Evolutionary conservation across 768 basidiomycete species (phyloP), one percentile per base, ranked within the genome.

Genomic region (Chiua virens): DNA sequence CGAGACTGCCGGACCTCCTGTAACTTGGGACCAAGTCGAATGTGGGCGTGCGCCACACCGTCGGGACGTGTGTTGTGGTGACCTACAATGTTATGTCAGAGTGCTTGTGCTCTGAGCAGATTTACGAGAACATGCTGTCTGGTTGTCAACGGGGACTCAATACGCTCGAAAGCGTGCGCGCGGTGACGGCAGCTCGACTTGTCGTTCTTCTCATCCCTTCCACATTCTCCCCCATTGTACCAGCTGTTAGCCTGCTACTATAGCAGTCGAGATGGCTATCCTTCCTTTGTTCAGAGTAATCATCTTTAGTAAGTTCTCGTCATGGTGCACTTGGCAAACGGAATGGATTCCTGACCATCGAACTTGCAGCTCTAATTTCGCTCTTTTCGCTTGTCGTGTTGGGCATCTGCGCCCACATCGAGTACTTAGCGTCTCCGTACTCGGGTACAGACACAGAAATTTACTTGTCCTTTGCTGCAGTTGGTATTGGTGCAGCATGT

Each of bases 211-310:
- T 53, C 27, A 42, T 10, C 53, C 5, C 37, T 41, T 45, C 43
- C 39, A 40, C 6, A 11, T 23, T 35, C 17, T 45, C 17, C 11
- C 18, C 25, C 18, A 18, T 25, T 25, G 42, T 37, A 35, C 37
- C 25, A 15, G n/a, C n/a, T n/a, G n/a, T n/a, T n/a, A n/a, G n/a
- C n/a, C n/a, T n/a, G 39, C 6, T 20, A 11, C 35, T 37, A 18
- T 53, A 47, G 45, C 43, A 43, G 45, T 28, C 4, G 55, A 51
- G 42, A 63, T 63, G 61, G 59, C 56, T 18, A 15, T 56, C 64
- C 50, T 64, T 64, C 55, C 59, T 54, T 61, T 42, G 30, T n/a
- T 70, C 39, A 61, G 66, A 48, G 25, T 32, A 10, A 40, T 49
- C 25, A 5, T 57, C 25, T 66, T 66, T 21, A 25, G 68, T 70